phyloP scores from a whole-genome alignment of 768 basidiomycete species.

The Leucocoprinus leucothites region DNA sequence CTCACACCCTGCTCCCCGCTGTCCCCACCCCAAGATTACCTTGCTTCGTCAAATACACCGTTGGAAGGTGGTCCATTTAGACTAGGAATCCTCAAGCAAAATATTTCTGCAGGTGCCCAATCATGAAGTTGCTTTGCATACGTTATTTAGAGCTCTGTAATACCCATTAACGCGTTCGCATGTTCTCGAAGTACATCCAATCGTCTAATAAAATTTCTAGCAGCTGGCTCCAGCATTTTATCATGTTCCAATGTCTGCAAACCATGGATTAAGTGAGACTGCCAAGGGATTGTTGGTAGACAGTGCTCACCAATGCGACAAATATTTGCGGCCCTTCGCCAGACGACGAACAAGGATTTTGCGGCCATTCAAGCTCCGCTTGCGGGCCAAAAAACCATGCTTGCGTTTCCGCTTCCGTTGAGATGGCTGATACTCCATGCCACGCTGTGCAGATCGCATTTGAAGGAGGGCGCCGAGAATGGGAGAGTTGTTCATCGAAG shows the following conservation, averaged over 20 bases:
- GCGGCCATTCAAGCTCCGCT: slow-evolving; percentile 64
- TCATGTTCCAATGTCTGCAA: no score
- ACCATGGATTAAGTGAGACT: no score
- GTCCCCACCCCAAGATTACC: slow-evolving; percentile 52
- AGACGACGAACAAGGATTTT: slow-evolving; percentile 69
- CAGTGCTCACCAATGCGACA: slow-evolving; percentile 71
- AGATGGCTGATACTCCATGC: slow-evolving; percentile 96
- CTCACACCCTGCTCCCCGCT: slow-evolving; percentile 61
- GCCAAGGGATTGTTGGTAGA: no score
- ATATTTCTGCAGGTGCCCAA: not conserved
- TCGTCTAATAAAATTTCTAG: no score
- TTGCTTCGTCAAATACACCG: slow-evolving; percentile 12
- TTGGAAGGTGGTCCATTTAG: not conserved
- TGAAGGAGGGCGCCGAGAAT: slow-evolving; percentile 43
- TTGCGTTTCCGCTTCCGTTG: slow-evolving; percentile 91
- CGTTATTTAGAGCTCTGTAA: not conserved
- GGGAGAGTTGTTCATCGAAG: slow-evolving; percentile 26
- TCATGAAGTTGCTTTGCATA: not conserved
- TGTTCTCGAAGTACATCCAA: not conserved
- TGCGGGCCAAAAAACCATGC: slow-evolving; percentile 85
- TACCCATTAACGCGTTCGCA: not conserved
- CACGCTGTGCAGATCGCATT: slow-evolving; percentile 64
- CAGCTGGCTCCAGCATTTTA: no score
- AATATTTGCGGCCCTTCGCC: slow-evolving; percentile 72
- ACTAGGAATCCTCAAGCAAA: slow-evolving; percentile 1